phyloP scores from a whole-genome alignment of 352 stramenopile species.

The Globisporangium heterothallicum region DNA sequence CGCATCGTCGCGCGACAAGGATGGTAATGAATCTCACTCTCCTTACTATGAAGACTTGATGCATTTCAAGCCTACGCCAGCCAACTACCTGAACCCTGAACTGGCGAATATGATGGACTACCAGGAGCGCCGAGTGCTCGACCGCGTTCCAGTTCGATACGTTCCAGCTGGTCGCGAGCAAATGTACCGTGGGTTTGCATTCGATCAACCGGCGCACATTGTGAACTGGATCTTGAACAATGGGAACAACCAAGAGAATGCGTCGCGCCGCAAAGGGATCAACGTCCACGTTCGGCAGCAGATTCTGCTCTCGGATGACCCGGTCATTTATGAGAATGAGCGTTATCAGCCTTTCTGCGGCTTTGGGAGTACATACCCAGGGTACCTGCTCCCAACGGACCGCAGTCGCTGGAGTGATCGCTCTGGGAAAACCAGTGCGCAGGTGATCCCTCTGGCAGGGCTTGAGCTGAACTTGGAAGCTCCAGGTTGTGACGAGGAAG shows the following conservation, averaged over 20 bases:
- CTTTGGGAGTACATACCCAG: slow-evolving; percentile 77
- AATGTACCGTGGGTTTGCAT: slow-evolving; percentile 79
- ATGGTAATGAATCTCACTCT: neutral
- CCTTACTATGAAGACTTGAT: slow-evolving; percentile 25
- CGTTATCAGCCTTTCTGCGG: slow-evolving; percentile 82
- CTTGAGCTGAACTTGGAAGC: slow-evolving; percentile 60
- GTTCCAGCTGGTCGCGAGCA: slow-evolving; percentile 36
- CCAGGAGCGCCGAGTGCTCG: slow-evolving; percentile 57
- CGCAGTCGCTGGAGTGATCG: slow-evolving; percentile 81
- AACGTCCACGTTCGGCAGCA: slow-evolving; percentile 56
- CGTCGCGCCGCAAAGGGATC: slow-evolving; percentile 44
- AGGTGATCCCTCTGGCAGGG: slow-evolving; percentile 61
- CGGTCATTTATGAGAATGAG: slow-evolving; percentile 84
- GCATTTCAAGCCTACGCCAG: slow-evolving; percentile 39
- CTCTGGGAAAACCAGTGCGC: slow-evolving; percentile 65
- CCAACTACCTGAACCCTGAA: slow-evolving; percentile 60
- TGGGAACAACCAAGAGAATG: slow-evolving; percentile 27
- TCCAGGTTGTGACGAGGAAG: slow-evolving; percentile 62
- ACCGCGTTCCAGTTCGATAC: slow-evolving; percentile 39
- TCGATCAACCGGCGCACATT: slow-evolving; percentile 70
- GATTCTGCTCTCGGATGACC: slow-evolving; percentile 68
- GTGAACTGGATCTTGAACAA: slow-evolving; percentile 70
- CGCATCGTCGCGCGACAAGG: slow-evolving; percentile 14
- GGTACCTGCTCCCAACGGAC: slow-evolving; percentile 75
- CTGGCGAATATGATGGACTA: slow-evolving; percentile 77